Base-by-base conservation (phyloP, 345 rosid genomes). In the Excoecaria agallocha region DNA sequence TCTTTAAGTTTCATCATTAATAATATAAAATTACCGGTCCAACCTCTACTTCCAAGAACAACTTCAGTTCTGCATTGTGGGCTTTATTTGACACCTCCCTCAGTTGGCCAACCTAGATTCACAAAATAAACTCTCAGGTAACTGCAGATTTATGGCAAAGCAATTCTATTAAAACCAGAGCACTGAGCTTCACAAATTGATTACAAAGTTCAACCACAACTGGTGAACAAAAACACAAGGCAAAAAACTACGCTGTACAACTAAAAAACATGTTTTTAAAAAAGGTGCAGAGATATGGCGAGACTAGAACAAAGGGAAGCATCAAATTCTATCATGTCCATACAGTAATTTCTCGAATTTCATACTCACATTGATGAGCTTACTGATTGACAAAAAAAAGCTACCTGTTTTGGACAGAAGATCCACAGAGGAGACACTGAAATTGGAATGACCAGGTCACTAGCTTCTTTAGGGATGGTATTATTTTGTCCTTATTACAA, bases 31-130 rank as follows among this genome's bases (percentile, higher is more conserved):
- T 77, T 86, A 95, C 99, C 90, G 51, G 87, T 59, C 93, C 99
- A 60, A 79, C 66, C 79, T 90, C 97, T 54, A 89, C 88, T 90
- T 95, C 98, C 92, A 95, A 76, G 83, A 91, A 93, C 73, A 95
- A 72, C 79, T 93, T 95, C 66, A 95, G 74, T 73, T 95, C 99
- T 5, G 96, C 94, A 83, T 84, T 91, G 78, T 80, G 82, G 13
- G 88, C 78, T 86, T 91, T 93, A 83, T 89, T 93, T 51, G 91
- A 87, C 46, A 85, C 87, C 78, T 95, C 99, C 81, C 89, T 90
- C 82, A 95, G 82, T 70, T 90, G 96, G 73, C 97, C 99, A 77
- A 93, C 99, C 99, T 95, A 79, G 67, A 82, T 59, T 64, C 52
- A 56, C 49, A 58, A 73, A 52, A n/a, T 60, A 24, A 30, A 25